phyloP scores from a whole-genome alignment of 1,284 basidiomycete genomes.

The Tylopilus orsonianus region DNA sequence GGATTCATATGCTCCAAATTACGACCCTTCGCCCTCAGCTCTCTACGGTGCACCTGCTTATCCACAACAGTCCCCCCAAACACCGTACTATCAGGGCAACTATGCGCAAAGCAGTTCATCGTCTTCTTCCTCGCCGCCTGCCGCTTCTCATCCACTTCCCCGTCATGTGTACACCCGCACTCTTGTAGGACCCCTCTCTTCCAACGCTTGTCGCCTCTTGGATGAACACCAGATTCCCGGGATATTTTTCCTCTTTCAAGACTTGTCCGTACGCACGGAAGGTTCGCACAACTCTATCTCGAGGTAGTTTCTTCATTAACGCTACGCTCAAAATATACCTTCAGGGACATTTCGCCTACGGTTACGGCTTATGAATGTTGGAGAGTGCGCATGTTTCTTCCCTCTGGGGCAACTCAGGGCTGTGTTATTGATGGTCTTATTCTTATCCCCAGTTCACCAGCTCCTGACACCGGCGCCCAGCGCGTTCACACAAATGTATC shows the following conservation, averaged over 20 bases:
- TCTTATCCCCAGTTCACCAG: conserved; percentile 56
- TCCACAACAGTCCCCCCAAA: conserved; percentile 31
- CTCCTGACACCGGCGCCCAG: conserved; percentile 66
- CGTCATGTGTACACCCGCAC: conserved; percentile 79
- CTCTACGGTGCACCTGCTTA: conserved; percentile 31
- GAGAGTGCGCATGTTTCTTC: conserved; percentile 59
- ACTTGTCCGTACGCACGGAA: conserved; percentile 85
- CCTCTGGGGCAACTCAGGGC: conserved; percentile 14
- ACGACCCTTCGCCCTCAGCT: conserved; percentile 21
- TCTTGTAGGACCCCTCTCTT: conserved; percentile 82
- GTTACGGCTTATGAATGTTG: conserved; percentile 81
- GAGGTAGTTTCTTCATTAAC: conserved; percentile 27
- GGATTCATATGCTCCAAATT: conserved; percentile 34
- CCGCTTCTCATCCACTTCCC: conserved; percentile 44
- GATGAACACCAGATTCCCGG: conserved; percentile 83
- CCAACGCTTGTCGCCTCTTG: conserved; percentile 78
- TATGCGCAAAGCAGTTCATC: conserved; percentile 31
- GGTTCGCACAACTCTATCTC: conserved; percentile 44
- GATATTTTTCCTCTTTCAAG: conserved; percentile 87
- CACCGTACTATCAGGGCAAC: conserved; percentile 30
- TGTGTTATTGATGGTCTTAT: conserved; percentile 24
- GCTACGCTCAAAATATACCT: conserved; percentile 16
- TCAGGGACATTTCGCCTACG: conserved; percentile 74
- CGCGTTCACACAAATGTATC: conserved; percentile 63
- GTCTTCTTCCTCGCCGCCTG: conserved; percentile 35